Evolutionary conservation across 148 eudicot species (phyloP), one percentile per base, ranked within the genome.

Genomic region (Arctostaphylos glauca): DNA sequence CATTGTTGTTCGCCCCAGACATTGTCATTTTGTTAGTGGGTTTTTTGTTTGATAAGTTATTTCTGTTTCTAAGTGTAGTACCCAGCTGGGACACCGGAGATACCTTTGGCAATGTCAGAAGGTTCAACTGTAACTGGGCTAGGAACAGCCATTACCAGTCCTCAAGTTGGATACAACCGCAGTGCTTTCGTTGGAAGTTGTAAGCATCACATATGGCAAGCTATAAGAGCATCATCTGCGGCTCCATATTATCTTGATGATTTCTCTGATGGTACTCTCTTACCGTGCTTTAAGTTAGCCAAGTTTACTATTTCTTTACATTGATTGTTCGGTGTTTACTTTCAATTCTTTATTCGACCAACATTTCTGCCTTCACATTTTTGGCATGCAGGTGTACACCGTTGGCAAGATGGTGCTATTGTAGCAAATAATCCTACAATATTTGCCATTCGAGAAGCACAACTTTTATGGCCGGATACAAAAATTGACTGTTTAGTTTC

Each of bases 341-440:
- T 77, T 21, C 54, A 53, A 56, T 46, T 82, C 66, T 49, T 55
- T 70, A 53, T 55, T 6, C 43, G 83, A 44, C 52, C 81, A 52
- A 58, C 23, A 21, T 83, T 41, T 74, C 46, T 74, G 53, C 64
- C 14, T 82, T 85, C 71, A 60, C 64, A 80, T 58, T 84, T 66
- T 25, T 25, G 71, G 71, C 31, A 53, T 76, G 82, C 91, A 97
- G 99, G 87, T 76, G 88, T 88, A 23, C 85, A 90, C 82, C 96
- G 98, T 82, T 97, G 97, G 97, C 99, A 97, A 94, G 99, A 97
- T 91, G 99, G 99, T 82, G 99, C 99, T 64, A 94, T 97, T 86
- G 97, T 97, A 44, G 99, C 99, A 49, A 97, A 97, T 78, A 97
- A 97, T 88, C 99, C 99, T 82, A 97, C 99, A 74, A 90, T 97